Evolutionary conservation across 495 filamentous ascomycete species (phyloP).

Genomic region (Cercophora samala): DNA sequence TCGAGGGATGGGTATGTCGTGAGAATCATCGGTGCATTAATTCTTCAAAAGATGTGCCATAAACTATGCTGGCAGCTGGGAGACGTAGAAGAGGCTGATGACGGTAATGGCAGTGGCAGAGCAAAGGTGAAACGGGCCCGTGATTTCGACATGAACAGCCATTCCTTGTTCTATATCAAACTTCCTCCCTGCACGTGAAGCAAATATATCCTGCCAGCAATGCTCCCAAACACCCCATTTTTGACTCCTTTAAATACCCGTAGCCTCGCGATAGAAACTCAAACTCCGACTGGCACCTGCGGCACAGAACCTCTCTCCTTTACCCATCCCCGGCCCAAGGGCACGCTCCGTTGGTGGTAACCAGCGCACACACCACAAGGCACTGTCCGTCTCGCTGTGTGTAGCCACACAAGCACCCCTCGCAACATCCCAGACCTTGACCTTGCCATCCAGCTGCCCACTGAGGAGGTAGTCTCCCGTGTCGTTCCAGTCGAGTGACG

Average conservation of each 20-base stretch:
- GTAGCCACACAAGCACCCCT: constrained; percentile 82
- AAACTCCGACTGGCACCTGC: constrained; percentile 77
- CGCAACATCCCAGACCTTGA: constrained; percentile 91
- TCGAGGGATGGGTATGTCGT: no score
- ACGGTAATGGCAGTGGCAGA: no score
- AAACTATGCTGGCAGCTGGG: neutral
- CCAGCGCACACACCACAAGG: constrained; percentile 86
- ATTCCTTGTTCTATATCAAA: neutral
- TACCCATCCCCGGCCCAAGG: constrained; percentile 45
- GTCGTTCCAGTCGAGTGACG: constrained; percentile 84
- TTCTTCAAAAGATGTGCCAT: neutral
- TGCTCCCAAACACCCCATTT: neutral
- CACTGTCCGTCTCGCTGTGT: constrained; percentile 82
- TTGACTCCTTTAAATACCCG: constrained; percentile 52
- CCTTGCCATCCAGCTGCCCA: constrained; percentile 86
- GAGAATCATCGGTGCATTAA: no score
- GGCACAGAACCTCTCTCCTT: constrained; percentile 81
- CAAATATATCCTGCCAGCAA: constrained; percentile 3
- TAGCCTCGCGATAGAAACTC: constrained; percentile 89
- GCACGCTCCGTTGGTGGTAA: constrained; percentile 62
- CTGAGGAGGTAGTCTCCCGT: constrained; percentile 92
- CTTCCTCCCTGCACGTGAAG: neutral
- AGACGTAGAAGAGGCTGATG: neutral
- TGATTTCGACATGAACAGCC: neutral
- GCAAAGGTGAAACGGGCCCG: no score